A percentile compares a stretch with the other conserved stretches of the same genome.
These are phyloP conservation scores for Naganishia sp. DNA, from an alignment of 1,284 basidiomycete species.

Conservation along the genomic window DNA sequence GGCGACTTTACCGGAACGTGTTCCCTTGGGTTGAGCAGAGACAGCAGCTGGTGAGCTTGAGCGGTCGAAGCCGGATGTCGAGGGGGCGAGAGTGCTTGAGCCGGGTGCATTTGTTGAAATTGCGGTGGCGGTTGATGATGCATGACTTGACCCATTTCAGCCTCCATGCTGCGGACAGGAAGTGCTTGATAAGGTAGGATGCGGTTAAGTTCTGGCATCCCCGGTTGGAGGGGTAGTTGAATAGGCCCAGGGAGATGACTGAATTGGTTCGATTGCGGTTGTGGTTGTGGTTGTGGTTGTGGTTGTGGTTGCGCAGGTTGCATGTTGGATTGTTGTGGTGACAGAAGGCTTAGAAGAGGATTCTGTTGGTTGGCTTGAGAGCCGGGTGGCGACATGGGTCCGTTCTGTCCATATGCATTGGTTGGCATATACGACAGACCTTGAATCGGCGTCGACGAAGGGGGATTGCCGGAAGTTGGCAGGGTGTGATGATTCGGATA, in stretches of 20 bases:
- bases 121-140: constrained; percentile 14
- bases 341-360: constrained; percentile 1
- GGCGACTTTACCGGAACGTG: constrained; percentile 11
- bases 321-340: constrained; percentile 4
- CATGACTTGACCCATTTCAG: constrained; percentile 12
- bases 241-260: constrained; percentile 8
- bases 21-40: constrained; percentile 10
- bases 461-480: neutral
- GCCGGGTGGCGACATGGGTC: neutral
- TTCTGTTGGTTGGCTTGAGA: neutral
- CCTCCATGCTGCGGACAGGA: constrained; percentile 2
- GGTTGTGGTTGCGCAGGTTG: neutral
- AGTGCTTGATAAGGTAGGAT: constrained; percentile 21
- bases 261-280: neutral
- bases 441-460: no score
- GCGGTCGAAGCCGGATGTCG: constrained; percentile 20
- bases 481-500: neutral
- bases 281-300: neutral
- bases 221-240: constrained; percentile 20
- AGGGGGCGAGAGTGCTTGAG: constrained; percentile 17
- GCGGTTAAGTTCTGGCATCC: constrained; percentile 18
- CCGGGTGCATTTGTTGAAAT: constrained; percentile 22
- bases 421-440: no score
- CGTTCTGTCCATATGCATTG: neutral
- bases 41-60: constrained; percentile 20